Evolutionary conservation across 1,284 basidiomycete genomes (phyloP).

Genomic region (Ustilago bromivora): DNA sequence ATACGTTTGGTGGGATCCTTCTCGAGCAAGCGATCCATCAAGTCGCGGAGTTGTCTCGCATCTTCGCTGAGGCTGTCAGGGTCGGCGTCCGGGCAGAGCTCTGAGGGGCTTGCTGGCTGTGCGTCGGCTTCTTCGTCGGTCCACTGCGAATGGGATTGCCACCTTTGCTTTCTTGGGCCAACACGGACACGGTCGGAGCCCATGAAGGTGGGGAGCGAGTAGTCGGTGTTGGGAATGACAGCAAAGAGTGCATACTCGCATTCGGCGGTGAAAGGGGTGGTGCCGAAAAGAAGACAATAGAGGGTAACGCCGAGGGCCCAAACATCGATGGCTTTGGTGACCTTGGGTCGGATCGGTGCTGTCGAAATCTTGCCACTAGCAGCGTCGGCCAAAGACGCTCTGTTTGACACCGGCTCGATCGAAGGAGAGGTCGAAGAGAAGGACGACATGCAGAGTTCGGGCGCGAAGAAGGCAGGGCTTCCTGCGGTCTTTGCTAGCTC

Average conservation of each 20-base stretch:
- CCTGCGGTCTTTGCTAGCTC: constrained; percentile 94
- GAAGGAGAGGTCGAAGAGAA: constrained; percentile 53
- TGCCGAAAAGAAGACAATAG: constrained; percentile 92
- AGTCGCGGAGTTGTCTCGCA: constrained; percentile 73
- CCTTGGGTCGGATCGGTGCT: constrained; percentile 23
- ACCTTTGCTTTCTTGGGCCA: constrained; percentile 56
- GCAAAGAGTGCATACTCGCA: constrained; percentile 86
- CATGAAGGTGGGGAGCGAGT: constrained; percentile 79
- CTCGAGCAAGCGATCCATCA: constrained; percentile 82
- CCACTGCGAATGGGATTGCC: constrained; percentile 52
- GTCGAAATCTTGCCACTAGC: constrained; percentile 8
- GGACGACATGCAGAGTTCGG: constrained; percentile 80
- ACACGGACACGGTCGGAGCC: constrained; percentile 76
- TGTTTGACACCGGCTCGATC: constrained; percentile 24
- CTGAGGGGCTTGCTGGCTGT: constrained; percentile 32
- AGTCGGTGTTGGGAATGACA: constrained; percentile 83
- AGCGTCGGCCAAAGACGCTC: constrained; percentile 9
- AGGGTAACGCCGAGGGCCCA: constrained; percentile 99
- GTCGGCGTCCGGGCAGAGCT: constrained; percentile 38
- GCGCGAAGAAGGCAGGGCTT: constrained; percentile 96
- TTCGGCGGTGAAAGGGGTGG: constrained; percentile 77
- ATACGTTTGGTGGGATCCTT: constrained; percentile 86
- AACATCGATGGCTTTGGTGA: constrained; percentile 97
- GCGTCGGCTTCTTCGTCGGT: constrained; percentile 57
- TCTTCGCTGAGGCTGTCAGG: constrained; percentile 46